Base-by-base conservation (phyloP, 257 asterid genomes). In the Solanum appendiculatum region DNA sequence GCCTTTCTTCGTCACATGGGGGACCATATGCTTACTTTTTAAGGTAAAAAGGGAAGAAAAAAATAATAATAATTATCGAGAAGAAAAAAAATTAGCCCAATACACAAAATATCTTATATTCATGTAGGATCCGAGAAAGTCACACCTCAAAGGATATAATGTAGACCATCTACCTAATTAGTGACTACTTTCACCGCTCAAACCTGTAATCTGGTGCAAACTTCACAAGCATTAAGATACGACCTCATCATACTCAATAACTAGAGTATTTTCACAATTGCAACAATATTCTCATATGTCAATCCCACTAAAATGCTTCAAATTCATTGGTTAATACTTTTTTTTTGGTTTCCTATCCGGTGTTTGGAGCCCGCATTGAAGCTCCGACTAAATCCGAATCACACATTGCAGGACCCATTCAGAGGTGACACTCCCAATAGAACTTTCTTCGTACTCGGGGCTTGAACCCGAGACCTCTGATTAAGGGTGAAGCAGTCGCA, bases 71-170 rank as follows among this genome's bases (percentile, higher is more conserved):
- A n/a, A n/a, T n/a, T n/a, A n/a, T n/a, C n/a, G n/a, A n/a, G n/a
- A n/a, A n/a, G n/a, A n/a, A n/a, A n/a, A n/a, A n/a, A n/a, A n/a
- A n/a, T n/a, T n/a, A n/a, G n/a, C 3, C 4, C 3, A 15, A 44
- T 10, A 7, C 70, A 63, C 70, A 25, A 60, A 23, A 23, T 10
- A 60, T n/a, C 33, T 60, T 0, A 3, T 60, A 60, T n/a, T 60
- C 0, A 60, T 5, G 8, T 10, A n/a, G 7, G 15, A 11, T 10
- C 2, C 10, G 3, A 63, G 25, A 63, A 25, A 0, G 0, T 5
- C 9, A 25, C 6, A 7, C 3, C 12, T 68, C 5, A 68, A 68
- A 5, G 0, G 0, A 0, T 66, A 2, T 27, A 6, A 27, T 66
- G 1, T 7, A 27, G 1, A 29, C 0, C 5, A 1, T 10, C 2